Evolutionary conservation across 2,329 filamentous ascomycete genomes (phyloP).

Genomic region (Raffaelea arxii): DNA sequence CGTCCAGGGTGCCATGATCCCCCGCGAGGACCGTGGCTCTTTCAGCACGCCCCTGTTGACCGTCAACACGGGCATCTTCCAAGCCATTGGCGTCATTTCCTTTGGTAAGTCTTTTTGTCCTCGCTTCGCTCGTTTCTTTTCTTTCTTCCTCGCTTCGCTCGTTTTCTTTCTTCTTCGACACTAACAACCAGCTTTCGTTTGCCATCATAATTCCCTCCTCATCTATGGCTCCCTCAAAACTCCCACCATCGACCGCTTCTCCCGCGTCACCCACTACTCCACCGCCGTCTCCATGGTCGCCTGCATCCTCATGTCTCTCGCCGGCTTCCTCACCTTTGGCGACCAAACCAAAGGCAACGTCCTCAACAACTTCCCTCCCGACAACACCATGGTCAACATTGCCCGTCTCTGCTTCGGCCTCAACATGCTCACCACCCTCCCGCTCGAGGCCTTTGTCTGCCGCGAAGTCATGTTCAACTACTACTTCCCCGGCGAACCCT

Average conservation of each 20-base stretch:
- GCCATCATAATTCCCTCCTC: constrained; percentile 89
- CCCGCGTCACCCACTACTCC: constrained; percentile 86
- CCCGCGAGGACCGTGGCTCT: constrained; percentile 59
- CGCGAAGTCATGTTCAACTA: constrained; percentile 94
- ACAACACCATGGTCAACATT: constrained; percentile 90
- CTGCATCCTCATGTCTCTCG: constrained; percentile 78
- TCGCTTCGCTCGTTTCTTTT: not conserved
- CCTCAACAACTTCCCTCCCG: constrained; percentile 88
- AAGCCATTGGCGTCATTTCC: constrained; percentile 95
- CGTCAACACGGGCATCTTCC: constrained; percentile 83
- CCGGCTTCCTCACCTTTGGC: constrained; percentile 88
- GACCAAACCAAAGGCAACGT: constrained; percentile 90
- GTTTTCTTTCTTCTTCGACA: not conserved
- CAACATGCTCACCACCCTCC: constrained; percentile 97
- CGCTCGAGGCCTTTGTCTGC: constrained; percentile 95
- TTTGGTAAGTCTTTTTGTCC: constrained; percentile 55
- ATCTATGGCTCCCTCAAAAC: constrained; percentile 94
- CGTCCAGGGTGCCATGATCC: constrained; percentile 69
- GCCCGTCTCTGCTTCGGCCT: constrained; percentile 91
- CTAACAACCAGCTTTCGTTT: constrained; percentile 46
- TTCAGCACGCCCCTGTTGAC: constrained; percentile 61
- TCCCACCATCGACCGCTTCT: constrained; percentile 91
- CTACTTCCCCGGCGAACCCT: constrained; percentile 57
- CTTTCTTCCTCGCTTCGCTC: not conserved
- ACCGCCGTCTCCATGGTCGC: constrained; percentile 85